Evolutionary conservation across 805 yeast species (phyloP), one percentile per base, ranked within the genome.

Genomic region (Lipomyces spencermartinsiae): DNA sequence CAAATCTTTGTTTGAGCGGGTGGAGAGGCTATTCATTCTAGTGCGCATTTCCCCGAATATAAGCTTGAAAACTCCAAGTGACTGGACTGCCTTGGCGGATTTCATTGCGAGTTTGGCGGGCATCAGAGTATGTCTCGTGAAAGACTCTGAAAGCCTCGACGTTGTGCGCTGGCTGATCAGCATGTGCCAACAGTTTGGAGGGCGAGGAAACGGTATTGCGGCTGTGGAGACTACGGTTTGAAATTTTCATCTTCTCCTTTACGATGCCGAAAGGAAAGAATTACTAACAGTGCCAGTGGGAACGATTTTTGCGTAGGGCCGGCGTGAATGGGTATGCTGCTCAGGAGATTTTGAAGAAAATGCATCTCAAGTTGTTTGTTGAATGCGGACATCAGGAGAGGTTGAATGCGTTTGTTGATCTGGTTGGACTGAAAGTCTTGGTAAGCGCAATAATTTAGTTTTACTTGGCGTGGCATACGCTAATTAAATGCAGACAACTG

Each of bases 171-270:
- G 57, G 59, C 31, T 66, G 19, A 16, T 59, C 8, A 43, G 59
- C 34, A 22, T 65, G 6, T 35, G 62, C 34, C 55, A 33, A 33
- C 39, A 56, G 22, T 59, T 54, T 39, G 64, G 64, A 22, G 70
- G 67, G 5, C 34, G 29, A 6, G 70, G 70, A 6, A 54, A 55
- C 37, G 70, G 70, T 22, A 51, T 66, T n/a, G 66, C 70, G 31
- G 64, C 39, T 16, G 65, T 58, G 4, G 66, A 66, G 35, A 63
- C 70, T 31, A 66, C 70, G 64, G 69, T 66, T 59, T 59, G 69
- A 7, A 4, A 53, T 22, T 53, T 25, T 10, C 7, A 7, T 22
- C 6, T 22, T 4, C 16, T 53, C 10, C 22, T 7, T 8, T 31
- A 5, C 4, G 29, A 22, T 49, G 10, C 19, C 14, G 9, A 16